Conservation (phyloP, 2,329 filamentous ascomycete genomes). For the Apiospora arundinis region DNA sequence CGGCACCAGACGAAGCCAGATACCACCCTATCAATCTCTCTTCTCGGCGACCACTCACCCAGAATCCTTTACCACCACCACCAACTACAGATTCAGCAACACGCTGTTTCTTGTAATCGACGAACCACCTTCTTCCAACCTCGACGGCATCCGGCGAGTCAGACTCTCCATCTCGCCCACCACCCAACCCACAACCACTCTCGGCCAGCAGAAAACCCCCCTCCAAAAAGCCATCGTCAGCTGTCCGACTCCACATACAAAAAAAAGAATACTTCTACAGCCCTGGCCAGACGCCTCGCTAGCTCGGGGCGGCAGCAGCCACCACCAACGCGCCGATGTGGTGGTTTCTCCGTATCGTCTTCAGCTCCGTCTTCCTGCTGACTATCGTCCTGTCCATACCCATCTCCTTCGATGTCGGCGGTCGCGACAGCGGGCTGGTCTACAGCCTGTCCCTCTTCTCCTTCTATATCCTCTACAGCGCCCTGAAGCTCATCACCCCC, state of each 20-base stretch:
- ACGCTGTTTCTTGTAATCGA: constrained; percentile 1
- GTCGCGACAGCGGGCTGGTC: constrained; percentile 89
- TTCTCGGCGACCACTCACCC: too few species aligned
- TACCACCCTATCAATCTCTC: neutral
- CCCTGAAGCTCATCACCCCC: constrained; percentile 81
- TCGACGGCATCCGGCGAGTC: constrained; percentile 5
- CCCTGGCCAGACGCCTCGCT: constrained; percentile 42
- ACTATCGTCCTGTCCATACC: constrained; percentile 95
- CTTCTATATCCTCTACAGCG: constrained; percentile 91
- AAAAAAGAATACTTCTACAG: constrained; percentile 23
- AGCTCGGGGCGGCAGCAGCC: constrained; percentile 42
- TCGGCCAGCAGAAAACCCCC: constrained; percentile 1
- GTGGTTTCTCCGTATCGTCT: constrained; percentile 78
- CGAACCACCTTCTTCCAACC: neutral
- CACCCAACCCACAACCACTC: neutral
- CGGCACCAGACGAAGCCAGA: constrained; percentile 17
- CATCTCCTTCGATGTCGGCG: constrained; percentile 96
- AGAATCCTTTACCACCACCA: neutral
- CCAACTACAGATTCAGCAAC: constrained; percentile 14
- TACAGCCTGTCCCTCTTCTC: constrained; percentile 88
- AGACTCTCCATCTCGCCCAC: neutral
- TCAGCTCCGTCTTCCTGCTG: constrained; percentile 84
- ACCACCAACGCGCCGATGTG: constrained; percentile 70
- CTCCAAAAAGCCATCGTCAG: neutral
- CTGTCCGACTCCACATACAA: constrained; percentile 14